Evolutionary conservation across 768 basidiomycete species (phyloP).

Genomic region (Chalciporus chontae): DNA sequence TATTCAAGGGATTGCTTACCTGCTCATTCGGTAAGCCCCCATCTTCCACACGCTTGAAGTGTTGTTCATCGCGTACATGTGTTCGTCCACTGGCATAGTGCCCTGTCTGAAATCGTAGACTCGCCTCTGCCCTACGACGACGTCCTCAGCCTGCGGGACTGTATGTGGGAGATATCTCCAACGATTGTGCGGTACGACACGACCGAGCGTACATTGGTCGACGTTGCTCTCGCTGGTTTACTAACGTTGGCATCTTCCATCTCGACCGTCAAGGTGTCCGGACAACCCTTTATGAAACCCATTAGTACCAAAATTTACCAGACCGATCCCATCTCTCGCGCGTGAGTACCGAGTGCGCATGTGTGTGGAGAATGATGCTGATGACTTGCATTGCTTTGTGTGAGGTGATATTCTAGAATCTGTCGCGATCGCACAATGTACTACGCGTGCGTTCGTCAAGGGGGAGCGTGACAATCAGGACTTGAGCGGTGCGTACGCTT

Average conservation of each 20-base stretch:
- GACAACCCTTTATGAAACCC: slow-evolving; percentile 67
- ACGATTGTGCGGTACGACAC: slow-evolving; percentile 82
- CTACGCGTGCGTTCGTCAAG: slow-evolving; percentile 81
- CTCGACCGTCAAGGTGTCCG: slow-evolving; percentile 52
- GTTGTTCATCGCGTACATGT: background rate
- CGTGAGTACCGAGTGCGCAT: slow-evolving; percentile 50
- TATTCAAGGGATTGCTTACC: too few species aligned
- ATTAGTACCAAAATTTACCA: slow-evolving; percentile 94
- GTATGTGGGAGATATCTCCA: slow-evolving; percentile 97
- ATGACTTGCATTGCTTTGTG: background rate
- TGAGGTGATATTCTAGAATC: slow-evolving; percentile 61
- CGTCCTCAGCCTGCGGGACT: slow-evolving; percentile 75
- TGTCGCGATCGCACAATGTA: slow-evolving; percentile 96
- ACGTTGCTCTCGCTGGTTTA: slow-evolving; percentile 70
- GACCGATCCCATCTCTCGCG: slow-evolving; percentile 92
- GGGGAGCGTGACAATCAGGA: slow-evolving; percentile 45
- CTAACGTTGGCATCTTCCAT: slow-evolving; percentile 52
- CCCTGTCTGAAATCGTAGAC: slow-evolving; percentile 85
- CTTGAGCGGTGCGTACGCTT: background rate
- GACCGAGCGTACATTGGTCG: slow-evolving; percentile 71
- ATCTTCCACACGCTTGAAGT: background rate
- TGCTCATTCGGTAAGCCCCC: slow-evolving; percentile 69
- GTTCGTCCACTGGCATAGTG: slow-evolving; percentile 49
- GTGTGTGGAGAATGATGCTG: background rate
- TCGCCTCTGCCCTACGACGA: slow-evolving; percentile 86